Percentiles rank a stretch among this genome's conserved stretches.
These are phyloP conservation scores for Gracilaria domingensis DNA, from an alignment of 23 red algal genomes.

Conservation along the genomic window DNA sequence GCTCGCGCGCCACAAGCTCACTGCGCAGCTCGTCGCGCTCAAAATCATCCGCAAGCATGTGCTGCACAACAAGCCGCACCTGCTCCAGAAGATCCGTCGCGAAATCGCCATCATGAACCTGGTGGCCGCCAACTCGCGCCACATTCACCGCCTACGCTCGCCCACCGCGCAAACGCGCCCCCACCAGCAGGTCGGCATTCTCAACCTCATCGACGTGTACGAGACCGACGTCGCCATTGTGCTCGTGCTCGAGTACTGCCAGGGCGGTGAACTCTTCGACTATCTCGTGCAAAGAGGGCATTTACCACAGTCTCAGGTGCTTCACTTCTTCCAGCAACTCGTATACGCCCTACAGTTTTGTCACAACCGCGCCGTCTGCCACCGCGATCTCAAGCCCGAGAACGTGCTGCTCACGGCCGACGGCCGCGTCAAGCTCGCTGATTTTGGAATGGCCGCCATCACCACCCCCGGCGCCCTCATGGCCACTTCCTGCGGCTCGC, in stretches of 20 bases:
- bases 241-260: constrained; percentile 87
- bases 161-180: not conserved
- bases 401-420: constrained; percentile 79
- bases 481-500: constrained; percentile 94
- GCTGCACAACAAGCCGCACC: constrained; percentile 69
- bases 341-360: constrained; percentile 72
- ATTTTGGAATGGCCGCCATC: constrained; percentile 82
- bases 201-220: constrained; percentile 81
- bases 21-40: constrained; percentile 82
- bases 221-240: constrained; percentile 61
- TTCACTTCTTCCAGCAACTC: constrained; percentile 80
- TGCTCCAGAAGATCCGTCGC: constrained; percentile 89
- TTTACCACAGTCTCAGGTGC: constrained; percentile 66
- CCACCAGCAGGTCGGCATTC: constrained; percentile 30
- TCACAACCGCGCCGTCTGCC: constrained; percentile 76
- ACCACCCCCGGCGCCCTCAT: constrained; percentile 72
- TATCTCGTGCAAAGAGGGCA: constrained; percentile 65
- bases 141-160: not conserved
- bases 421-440: constrained; percentile 75
- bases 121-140: not conserved
- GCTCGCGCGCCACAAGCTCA: constrained; percentile 77
- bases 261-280: constrained; percentile 93
- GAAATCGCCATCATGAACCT: constrained; percentile 98
- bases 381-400: constrained; percentile 96
- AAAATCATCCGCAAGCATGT: constrained; percentile 92